A percentile compares a stretch with the other conserved stretches of the same genome.
Conservation (phyloP, 2,329 filamentous ascomycete genomes). For the Colletotrichum lentis region DNA sequence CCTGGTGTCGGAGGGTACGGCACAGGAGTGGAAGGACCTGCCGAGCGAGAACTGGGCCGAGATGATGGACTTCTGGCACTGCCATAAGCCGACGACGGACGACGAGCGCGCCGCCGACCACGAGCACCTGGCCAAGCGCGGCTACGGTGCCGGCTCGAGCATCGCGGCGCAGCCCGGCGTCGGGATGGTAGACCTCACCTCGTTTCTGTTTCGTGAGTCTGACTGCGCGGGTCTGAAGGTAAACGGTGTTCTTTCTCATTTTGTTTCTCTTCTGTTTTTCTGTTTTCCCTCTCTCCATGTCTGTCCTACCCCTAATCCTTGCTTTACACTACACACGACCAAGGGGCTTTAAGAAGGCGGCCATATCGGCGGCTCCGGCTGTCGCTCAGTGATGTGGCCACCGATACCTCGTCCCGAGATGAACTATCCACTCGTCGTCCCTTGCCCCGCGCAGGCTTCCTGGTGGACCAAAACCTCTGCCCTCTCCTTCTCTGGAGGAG, state of each 20-base stretch:
- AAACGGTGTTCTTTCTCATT: conserved; percentile 42
- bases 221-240: conserved; percentile 66
- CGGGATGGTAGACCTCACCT: conserved; percentile 83
- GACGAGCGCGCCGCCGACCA: conserved; percentile 52
- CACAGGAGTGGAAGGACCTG: conserved; percentile 83
- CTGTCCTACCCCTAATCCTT: conserved; percentile 31
- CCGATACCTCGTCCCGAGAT: conserved; percentile 76
- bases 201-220: conserved; percentile 72
- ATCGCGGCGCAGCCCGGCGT: conserved; percentile 72
- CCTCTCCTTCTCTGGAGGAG: background rate
- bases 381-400: conserved; percentile 64
- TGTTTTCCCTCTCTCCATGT: conserved; percentile 18
- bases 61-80: conserved; percentile 99
- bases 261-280: conserved; percentile 32
- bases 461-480: conserved; percentile 28
- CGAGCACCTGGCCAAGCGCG: conserved; percentile 67
- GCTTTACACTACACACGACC: background rate
- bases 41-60: conserved; percentile 98
- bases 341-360: conserved; percentile 68
- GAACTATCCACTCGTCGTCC: conserved; percentile 47
- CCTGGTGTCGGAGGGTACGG: conserved; percentile 50
- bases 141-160: conserved; percentile 82
- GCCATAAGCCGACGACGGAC: conserved; percentile 84
- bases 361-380: conserved; percentile 52
- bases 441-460: conserved; percentile 28